These are phyloP conservation scores for Leishmania major DNA, from an alignment of 208 protist species.

Conservation along the genomic window DNA sequence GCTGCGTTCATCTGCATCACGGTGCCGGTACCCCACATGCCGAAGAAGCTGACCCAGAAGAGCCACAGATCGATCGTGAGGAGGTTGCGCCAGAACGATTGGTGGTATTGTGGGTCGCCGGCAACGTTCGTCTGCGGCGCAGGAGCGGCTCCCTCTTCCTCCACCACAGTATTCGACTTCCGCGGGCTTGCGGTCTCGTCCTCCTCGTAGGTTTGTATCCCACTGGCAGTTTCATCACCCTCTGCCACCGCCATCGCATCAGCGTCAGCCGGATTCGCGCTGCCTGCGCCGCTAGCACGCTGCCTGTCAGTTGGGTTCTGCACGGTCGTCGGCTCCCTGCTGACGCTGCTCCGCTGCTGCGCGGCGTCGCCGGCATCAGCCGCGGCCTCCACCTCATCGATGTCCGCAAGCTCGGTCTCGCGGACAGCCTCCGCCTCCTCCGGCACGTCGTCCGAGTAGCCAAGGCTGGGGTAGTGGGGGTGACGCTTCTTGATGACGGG, in stretches of 20 bases:
- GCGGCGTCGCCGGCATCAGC: neutral
- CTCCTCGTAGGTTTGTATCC: neutral
- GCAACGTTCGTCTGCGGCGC: conserved; percentile 19
- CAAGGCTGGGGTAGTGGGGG: conserved; percentile 44
- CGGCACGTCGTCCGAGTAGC: conserved; percentile 31
- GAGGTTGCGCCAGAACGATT: conserved; percentile 69
- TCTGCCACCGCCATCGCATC: conserved; percentile 11
- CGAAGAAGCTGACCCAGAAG: conserved; percentile 68
- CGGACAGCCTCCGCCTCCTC: neutral
- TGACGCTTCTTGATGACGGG: conserved; percentile 39
- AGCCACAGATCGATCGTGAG: conserved; percentile 75
- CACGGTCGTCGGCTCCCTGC: neutral
- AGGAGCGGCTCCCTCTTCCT: conserved; percentile 1
- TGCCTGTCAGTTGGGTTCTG: neutral
- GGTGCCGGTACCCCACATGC: conserved; percentile 71
- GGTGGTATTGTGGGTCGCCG: conserved; percentile 60
- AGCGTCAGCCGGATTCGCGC: conserved; percentile 7
- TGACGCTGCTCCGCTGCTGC: neutral
- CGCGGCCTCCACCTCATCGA: neutral
- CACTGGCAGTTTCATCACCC: neutral
- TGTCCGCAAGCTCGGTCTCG: neutral
- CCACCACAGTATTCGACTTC: neutral
- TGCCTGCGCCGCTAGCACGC: neutral
- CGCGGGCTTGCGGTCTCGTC: neutral
- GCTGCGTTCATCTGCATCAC: conserved; percentile 80